phyloP scores from a whole-genome alignment of 2,329 filamentous ascomycete genomes.

The Aspergillus unguis region DNA sequence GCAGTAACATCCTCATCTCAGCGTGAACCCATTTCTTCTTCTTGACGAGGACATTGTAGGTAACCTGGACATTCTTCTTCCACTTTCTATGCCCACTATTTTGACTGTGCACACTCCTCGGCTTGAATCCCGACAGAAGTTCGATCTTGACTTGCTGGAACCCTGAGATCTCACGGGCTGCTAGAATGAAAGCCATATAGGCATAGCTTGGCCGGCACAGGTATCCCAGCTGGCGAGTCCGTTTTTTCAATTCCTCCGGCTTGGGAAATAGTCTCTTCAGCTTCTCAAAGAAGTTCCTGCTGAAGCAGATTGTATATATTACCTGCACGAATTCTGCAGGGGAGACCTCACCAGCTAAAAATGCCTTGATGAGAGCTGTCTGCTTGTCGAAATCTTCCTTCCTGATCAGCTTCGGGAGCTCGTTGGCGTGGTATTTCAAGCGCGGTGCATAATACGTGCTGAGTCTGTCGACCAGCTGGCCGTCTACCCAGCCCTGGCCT shows the following conservation, averaged over 20 bases:
- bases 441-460: neutral
- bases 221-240: neutral
- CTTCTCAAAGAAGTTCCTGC: neutral
- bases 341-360: neutral
- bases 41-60: neutral
- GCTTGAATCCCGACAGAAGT: neutral
- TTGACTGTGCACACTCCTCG: neutral
- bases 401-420: neutral
- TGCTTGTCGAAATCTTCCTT: neutral
- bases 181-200: neutral
- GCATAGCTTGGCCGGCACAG: neutral
- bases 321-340: neutral
- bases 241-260: neutral
- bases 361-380: neutral
- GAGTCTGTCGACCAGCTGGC: no score
- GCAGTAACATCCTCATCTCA: neutral
- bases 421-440: neutral
- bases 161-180: neutral
- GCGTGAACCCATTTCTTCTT: neutral
- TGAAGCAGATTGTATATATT: neutral
- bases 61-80: neutral
- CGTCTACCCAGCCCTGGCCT: no score
- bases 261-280: neutral
- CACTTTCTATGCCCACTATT: fast-evolving
- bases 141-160: neutral